Evolutionary conservation across 805 yeast genomes (phyloP), one percentile per base, ranked within the genome.

Genomic region (Saturnispora quitensis): DNA sequence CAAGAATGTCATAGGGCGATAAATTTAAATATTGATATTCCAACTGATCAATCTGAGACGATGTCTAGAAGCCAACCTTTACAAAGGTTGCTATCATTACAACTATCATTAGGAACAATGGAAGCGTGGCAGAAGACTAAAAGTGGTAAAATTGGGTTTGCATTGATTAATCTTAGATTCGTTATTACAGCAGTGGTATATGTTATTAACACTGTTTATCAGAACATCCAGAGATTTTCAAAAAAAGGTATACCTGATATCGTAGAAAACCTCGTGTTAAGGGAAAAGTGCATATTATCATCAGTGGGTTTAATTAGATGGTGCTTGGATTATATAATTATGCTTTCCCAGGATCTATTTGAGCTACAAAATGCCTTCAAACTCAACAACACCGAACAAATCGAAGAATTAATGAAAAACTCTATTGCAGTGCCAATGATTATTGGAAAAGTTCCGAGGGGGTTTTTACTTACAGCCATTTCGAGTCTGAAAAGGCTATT

Each of bases 281-380:
- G 89, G 57, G 83, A 82, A 36, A 89, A 84, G 58, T 73, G 80
- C 55, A 73, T 85, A 3, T 70, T 82, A 58, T 73, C 80, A 17
- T 71, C 82, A 10, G 66, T 87, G n/a, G 97, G 97, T 0, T 78
- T 85, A 40, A 80, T 86, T 8, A 79, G 88, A 59, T 91, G 97
- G 97, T 77, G 87, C 57, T 76, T 88, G 33, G 97, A 89, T 62
- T 78, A 88, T 54, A 73, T 88, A 50, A 79, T 84, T 1, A 81
- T 78, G 55, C 63, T 87, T 40, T 78, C 82, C 50, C 95, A 90
- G 64, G 96, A 91, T 57, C 66, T 85, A 34, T 61, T 83, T 24
- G 76, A 81, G 34, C 59, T 82, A 27, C 60, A 60, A 36, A 61
- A 54, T 47, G 58, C 59, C 2, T 63, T 66, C 53, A 63, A 62